Conservation (phyloP, 306 rosid genomes). For the Quercus glauca region DNA sequence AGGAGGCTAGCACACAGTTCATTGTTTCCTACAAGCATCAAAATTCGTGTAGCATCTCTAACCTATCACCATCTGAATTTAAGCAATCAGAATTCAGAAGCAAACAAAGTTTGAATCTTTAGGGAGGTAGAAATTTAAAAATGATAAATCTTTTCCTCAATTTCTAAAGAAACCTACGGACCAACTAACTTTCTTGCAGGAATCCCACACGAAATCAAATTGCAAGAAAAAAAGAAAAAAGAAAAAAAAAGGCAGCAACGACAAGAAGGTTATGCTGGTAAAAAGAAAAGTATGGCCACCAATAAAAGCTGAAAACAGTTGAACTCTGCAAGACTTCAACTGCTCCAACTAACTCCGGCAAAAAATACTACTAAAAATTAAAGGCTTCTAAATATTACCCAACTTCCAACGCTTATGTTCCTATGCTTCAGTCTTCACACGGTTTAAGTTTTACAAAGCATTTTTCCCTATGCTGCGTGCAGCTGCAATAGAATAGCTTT, state of each 20-base stretch:
- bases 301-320: conserved; percentile 12
- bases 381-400: conserved; percentile 5
- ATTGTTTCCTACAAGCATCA: too few species aligned
- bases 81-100: too few species aligned
- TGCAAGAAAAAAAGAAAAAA: background rate
- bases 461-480: background rate
- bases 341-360: conserved; percentile 20
- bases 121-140: too few species aligned
- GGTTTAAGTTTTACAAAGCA: background rate
- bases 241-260: background rate
- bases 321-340: conserved; percentile 17
- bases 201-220: background rate
- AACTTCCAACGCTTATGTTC: conserved; percentile 18
- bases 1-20: too few species aligned
- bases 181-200: conserved; percentile 13
- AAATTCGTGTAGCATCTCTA: too few species aligned
- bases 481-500: too few species aligned
- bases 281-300: conserved; percentile 24
- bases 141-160: background rate
- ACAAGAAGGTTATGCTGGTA: background rate
- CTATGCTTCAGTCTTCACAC: too few species aligned
- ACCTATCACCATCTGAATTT: too few species aligned
- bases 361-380: background rate
- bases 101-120: too few species aligned
- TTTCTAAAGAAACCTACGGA: background rate